Evolutionary conservation across 345 rosid genomes (phyloP), one percentile per base, ranked within the genome.

Genomic region (Lepidium sativum): DNA sequence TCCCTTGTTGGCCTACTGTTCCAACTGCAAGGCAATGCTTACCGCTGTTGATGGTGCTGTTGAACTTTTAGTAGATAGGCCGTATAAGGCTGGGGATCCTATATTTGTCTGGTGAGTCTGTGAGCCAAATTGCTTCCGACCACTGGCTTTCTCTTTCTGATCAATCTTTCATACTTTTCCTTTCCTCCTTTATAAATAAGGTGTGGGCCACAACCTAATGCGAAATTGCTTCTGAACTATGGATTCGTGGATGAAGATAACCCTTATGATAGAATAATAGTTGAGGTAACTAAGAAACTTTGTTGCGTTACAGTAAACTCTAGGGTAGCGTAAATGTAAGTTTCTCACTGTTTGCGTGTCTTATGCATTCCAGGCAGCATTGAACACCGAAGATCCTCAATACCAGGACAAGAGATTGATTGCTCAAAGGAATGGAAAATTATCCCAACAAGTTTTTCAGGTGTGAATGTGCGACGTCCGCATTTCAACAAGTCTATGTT

Each of bases 171-270:
- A 55, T 34, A 50, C 47, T 59, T 56, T 40, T 32, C 8, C 8
- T 47, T 65, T 31, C 7, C 15, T 67, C 39, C 52, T 70, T 4
- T 59, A 21, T n/a, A 8, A 8, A 35, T 54, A 48, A 91, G 98
- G 98, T 92, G 98, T 83, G 98, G 98, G 44, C 98, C 98, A 35
- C 97, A 92, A 60, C 94, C 98, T 56, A 92, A 92, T 74, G 79
- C 97, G 18, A 92, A 80, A 63, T 60, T 92, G 88, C 98, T 92
- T 77, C 75, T 92, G 67, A 92, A 92, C 76, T 92, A 92, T 47
- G 98, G 97, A 45, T 89, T 92, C 60, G 86, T 89, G 72, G 98
- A 92, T 72, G 90, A 89, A 75, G 97, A 89, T 70, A 94, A 89
- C 80, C 70, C 85, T 57, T 84, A 87, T 42, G 96, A 92, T 58